These are phyloP conservation scores for Marchantia polymorpha DNA, from an alignment of 225 moss, liverwort and hornwort genomes.

Conservation along the genomic window DNA sequence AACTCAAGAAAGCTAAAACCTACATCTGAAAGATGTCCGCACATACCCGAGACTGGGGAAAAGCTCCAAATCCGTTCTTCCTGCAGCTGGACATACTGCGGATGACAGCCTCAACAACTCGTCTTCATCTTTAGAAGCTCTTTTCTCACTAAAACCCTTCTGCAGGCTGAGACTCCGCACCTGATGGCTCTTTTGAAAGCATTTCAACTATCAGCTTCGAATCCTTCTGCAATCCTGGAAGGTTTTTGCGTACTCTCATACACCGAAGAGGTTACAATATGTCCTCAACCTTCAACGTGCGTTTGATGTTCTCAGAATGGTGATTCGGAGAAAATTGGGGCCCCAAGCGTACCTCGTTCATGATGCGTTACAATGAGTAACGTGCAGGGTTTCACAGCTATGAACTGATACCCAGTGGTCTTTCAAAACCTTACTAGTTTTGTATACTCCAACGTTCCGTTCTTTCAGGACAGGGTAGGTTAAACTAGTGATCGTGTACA, in stretches of 20 bases:
- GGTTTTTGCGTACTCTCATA: slow-evolving; percentile 59
- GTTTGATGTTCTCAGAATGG: background rate
- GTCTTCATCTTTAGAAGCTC: background rate
- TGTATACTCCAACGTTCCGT: background rate
- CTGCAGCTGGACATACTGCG: too few species aligned
- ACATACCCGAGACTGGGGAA: too few species aligned
- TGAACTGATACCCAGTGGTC: background rate
- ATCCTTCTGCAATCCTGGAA: slow-evolving; percentile 46
- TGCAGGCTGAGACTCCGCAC: slow-evolving; percentile 62
- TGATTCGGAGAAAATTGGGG: background rate
- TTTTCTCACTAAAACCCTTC: background rate
- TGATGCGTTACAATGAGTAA: too few species aligned
- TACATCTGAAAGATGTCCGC: too few species aligned
- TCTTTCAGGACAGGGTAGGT: background rate
- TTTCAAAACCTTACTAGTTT: background rate
- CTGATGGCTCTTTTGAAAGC: slow-evolving; percentile 55
- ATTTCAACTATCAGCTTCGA: slow-evolving; percentile 45
- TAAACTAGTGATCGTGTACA: background rate
- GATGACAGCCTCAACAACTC: background rate
- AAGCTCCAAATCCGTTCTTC: background rate
- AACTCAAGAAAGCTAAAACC: too few species aligned
- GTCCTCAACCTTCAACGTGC: background rate
- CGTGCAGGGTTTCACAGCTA: background rate
- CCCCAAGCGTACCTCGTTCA: background rate
- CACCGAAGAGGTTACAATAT: slow-evolving; percentile 54